Conservation (phyloP, 306 rosid genomes). For the Luffa acutangula region DNA sequence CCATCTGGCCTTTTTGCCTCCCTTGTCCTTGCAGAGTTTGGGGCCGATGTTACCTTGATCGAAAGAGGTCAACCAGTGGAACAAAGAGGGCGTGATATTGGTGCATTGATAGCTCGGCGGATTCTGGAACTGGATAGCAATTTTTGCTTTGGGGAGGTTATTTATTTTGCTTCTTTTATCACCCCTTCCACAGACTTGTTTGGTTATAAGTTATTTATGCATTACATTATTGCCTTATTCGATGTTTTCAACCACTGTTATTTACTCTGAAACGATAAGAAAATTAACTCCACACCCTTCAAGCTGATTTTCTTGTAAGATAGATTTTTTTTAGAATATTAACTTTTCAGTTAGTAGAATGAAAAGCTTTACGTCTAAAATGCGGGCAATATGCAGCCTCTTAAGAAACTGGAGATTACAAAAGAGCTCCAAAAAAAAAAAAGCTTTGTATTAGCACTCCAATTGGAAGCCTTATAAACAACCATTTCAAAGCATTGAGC, state of each 20-base stretch:
- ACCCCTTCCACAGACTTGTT: slow-evolving; percentile 7
- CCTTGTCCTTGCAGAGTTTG: slow-evolving; percentile 86
- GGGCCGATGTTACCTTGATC: slow-evolving; percentile 84
- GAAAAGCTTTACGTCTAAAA: no score
- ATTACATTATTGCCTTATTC: neutral
- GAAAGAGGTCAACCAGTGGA: slow-evolving; percentile 99
- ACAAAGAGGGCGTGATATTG: slow-evolving; percentile 89
- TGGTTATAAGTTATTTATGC: neutral
- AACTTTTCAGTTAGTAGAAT: neutral
- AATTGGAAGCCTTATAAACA: no score
- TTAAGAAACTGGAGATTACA: no score
- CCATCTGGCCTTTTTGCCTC: slow-evolving; percentile 89
- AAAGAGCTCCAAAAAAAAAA: no score
- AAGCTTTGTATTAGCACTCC: no score
- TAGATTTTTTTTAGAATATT: neutral
- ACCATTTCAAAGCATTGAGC: no score
- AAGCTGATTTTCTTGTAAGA: neutral
- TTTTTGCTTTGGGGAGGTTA: slow-evolving; percentile 98
- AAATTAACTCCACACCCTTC: neutral
- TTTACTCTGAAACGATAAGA: neutral
- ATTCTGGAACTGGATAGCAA: slow-evolving; percentile 71
- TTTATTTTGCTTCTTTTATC: slow-evolving; percentile 20
- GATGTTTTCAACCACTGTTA: neutral
- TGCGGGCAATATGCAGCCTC: no score
- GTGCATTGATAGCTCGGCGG: slow-evolving; percentile 68